Base-by-base conservation (phyloP, 352 stramenopile species). In the Phytopythium helicoides region DNA sequence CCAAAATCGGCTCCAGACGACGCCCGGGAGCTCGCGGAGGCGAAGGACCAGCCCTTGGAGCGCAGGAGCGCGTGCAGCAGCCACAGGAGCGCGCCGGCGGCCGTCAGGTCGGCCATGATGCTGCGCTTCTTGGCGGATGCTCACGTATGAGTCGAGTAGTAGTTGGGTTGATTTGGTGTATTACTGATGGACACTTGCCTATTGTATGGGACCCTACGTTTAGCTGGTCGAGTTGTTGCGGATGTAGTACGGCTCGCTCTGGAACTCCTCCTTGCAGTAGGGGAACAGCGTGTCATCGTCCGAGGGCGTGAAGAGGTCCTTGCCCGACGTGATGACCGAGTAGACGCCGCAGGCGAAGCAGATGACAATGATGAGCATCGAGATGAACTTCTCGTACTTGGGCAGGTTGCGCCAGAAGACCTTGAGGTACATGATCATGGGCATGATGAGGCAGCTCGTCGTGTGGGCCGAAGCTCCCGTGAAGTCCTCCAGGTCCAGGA, bases 401-500 rank as follows among this genome's bases (percentile, higher is more conserved):
- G 76, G 62, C 39, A 79, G 58, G 25, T 54, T 77, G 33, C 36
- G 56, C 68, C 64, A 78, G 50, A 68, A 72, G 7, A 68, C 65
- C 40, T 69, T 75, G 39, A 85, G 53, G 49, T 88, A 78, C 16
- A 88, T 72, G 21, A 81, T 56, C 45, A 85, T 57, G 8, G 75
- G 75, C 50, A 88, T 56, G 11, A 74, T 47, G 34, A 86, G 66
- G 36, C 73, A 86, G 56, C 71, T 82, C 23, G 74, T 62, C 26
- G 75, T 83, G 54, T 78, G 64, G 19, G 59, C 59, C 4, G 75
- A 76, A 31, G 75, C 75, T 6, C 75, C 75, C 25, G 76, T 69
- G 35, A 86, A 77, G 63, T 86, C 75, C 40, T 62, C 51, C 37
- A 86, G 46, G 34, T 86, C 75, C 15, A 81, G 56, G 55, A 82